Base-by-base conservation (phyloP, 169 alveolate genomes). In the Cystoisospora suis region DNA sequence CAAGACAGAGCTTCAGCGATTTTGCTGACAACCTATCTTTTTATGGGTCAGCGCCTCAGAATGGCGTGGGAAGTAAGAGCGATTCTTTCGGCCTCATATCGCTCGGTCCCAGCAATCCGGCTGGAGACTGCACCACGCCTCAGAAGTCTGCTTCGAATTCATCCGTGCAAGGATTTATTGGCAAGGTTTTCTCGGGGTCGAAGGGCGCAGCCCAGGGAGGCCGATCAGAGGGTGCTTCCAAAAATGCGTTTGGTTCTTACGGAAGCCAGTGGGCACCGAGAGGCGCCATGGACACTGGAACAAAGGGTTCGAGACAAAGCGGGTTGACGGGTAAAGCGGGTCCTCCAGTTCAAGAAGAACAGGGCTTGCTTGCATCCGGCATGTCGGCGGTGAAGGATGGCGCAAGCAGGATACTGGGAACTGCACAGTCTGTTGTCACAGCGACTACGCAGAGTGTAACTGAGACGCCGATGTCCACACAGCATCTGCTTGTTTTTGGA, bases 301-400 rank as follows among this genome's bases (percentile, higher is more conserved):
- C 72, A 3, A 34, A 29, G 3, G 72, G 40, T 7, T n/a, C n/a
- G 4, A 12, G 45, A 5, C 77, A 65, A 44, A 65, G 77, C 77
- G 44, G 40, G 45, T 27, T n/a, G 5, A 1, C 72, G 3, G 72
- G 72, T 36, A 7, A 58, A 34, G 65, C 42, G 20, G 77, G 42
- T 12, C 27, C n/a, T 44, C 12, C 15, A 5, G 49, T 34, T 27
- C 86, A 44, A 45, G 92, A 88, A 29, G 80, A 81, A 53, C 83
- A 88, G 46, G 92, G 92, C 65, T 45, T 88, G 38, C 77, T 88
- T 56, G 83, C 83, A 38, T 59, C 92, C 17, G 89, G 92, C 45
- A 36, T 88, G 46, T 79, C 92, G 12, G 92, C 92, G 29, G 88
- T 88, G 58, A 88, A 88, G 56, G 92, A 88, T 34, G 85, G 89